These are phyloP conservation scores for Pichia norvegensis DNA, from an alignment of 1,139 yeast genomes.

Conservation along the genomic window DNA sequence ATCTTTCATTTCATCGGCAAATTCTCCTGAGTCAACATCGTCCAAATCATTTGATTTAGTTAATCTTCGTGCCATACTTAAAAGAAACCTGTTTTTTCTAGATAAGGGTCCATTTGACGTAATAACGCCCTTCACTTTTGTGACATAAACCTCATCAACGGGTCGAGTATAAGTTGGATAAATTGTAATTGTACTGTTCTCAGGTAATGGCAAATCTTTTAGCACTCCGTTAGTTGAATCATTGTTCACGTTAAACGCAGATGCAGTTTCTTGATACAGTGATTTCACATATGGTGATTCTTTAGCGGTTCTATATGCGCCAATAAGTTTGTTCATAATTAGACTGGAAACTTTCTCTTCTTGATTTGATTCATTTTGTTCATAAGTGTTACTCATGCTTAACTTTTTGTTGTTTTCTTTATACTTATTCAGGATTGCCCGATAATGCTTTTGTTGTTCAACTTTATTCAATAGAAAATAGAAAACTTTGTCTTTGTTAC, in stretches of 20 bases:
- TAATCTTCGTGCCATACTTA: constrained; percentile 64
- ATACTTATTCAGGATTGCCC: constrained; percentile 4
- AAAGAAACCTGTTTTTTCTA: constrained; percentile 60
- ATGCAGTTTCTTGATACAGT: constrained; percentile 9
- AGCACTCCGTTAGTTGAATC: constrained; percentile 1
- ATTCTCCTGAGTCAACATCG: constrained; percentile 27
- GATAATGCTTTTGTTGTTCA: constrained; percentile 14
- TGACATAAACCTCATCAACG: constrained; percentile 30
- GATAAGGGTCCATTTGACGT: constrained; percentile 63
- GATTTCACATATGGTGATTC: constrained; percentile 23
- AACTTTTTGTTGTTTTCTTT: background rate
- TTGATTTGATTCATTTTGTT: background rate
- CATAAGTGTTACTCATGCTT: constrained; percentile 1
- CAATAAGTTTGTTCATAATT: constrained; percentile 20
- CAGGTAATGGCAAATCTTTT: constrained; percentile 17
- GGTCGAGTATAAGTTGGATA: constrained; percentile 22
- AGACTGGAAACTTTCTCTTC: constrained; percentile 19
- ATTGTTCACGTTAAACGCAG: constrained; percentile 5
- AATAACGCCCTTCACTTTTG: constrained; percentile 69
- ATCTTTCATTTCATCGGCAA: constrained; percentile 29
- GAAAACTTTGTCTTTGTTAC: constrained; percentile 23
- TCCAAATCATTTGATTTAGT: constrained; percentile 35
- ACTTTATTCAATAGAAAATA: constrained; percentile 20
- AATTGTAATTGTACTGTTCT: constrained; percentile 21
- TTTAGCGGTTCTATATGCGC: constrained; percentile 25